Conservation (phyloP, 2,329 filamentous ascomycete genomes). For the Mycosphaerella arachidis region DNA sequence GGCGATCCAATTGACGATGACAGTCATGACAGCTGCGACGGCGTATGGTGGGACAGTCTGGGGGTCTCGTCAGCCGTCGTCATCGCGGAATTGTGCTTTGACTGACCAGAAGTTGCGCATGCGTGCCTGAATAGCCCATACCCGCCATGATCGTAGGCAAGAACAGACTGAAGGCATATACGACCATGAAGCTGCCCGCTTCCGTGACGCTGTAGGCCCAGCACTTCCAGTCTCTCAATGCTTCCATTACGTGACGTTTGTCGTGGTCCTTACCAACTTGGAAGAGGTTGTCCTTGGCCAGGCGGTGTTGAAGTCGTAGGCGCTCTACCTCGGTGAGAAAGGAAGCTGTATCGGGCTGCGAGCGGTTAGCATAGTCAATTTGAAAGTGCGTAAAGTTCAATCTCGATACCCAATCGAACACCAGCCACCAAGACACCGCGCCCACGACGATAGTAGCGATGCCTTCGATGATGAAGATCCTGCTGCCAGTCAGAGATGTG, state of each 20-base stretch:
- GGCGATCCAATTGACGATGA: constrained; percentile 66
- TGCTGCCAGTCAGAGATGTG: background rate
- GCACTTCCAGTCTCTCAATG: constrained; percentile 75
- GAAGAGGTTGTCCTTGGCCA: constrained; percentile 20
- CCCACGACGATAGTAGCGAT: constrained; percentile 59
- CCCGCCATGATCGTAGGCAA: constrained; percentile 71
- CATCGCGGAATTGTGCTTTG: background rate
- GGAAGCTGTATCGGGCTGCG: constrained; percentile 46
- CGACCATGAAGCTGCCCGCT: constrained; percentile 49
- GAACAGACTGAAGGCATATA: constrained; percentile 32
- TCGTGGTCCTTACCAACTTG: constrained; percentile 36
- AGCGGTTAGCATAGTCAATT: background rate
- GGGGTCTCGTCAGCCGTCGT: constrained; percentile 26
- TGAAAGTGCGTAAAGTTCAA: background rate
- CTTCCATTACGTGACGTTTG: constrained; percentile 19
- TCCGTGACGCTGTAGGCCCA: constrained; percentile 65
- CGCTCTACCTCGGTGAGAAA: constrained; percentile 51
- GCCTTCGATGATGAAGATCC: constrained; percentile 53
- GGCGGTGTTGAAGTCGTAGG: constrained; percentile 18
- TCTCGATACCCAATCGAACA: constrained; percentile 48
- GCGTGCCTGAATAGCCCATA: constrained; percentile 35
- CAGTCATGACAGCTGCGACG: constrained; percentile 62
- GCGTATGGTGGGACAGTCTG: constrained; percentile 74
- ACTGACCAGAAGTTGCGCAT: constrained; percentile 12
- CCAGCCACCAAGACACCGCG: constrained; percentile 25